phyloP scores from a whole-genome alignment of 805 yeast genomes.

The Candida jianshihensis region DNA sequence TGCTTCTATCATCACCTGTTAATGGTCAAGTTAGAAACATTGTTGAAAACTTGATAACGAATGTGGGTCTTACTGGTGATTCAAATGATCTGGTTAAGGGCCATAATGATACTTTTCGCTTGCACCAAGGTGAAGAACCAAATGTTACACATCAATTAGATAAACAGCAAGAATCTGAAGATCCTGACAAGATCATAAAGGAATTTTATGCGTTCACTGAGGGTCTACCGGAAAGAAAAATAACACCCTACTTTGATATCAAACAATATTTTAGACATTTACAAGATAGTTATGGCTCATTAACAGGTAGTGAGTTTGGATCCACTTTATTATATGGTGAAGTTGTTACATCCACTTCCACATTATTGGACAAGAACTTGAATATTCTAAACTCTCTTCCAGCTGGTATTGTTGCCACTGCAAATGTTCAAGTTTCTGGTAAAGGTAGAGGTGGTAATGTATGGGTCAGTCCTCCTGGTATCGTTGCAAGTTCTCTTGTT shows the following conservation, averaged over 20 bases:
- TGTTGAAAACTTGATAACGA: constrained; percentile 23
- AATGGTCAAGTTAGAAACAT: constrained; percentile 26
- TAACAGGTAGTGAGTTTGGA: constrained; percentile 42
- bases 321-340: constrained; percentile 69
- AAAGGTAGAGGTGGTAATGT: constrained; percentile 91
- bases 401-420: constrained; percentile 57
- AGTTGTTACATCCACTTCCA: constrained; percentile 82
- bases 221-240: constrained; percentile 39
- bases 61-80: constrained; percentile 29
- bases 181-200: constrained; percentile 50
- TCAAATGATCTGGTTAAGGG: constrained; percentile 40
- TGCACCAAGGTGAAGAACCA: constrained; percentile 34
- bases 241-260: constrained; percentile 72
- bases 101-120: constrained; percentile 46
- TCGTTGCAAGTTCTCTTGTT: constrained; percentile 72
- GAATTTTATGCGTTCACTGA: constrained; percentile 44
- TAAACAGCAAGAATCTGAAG: constrained; percentile 35
- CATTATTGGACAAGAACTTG: constrained; percentile 69
- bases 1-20: constrained; percentile 42
- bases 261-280: constrained; percentile 44
- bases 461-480: constrained; percentile 95
- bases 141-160: constrained; percentile 14
- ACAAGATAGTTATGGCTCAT: constrained; percentile 24
- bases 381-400: constrained; percentile 54
- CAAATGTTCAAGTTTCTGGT: constrained; percentile 83